Evolutionary conservation across 176 grass and related monocot genomes (phyloP), one percentile per base, ranked within the genome.

Genomic region (Alloteropsis semialata): DNA sequence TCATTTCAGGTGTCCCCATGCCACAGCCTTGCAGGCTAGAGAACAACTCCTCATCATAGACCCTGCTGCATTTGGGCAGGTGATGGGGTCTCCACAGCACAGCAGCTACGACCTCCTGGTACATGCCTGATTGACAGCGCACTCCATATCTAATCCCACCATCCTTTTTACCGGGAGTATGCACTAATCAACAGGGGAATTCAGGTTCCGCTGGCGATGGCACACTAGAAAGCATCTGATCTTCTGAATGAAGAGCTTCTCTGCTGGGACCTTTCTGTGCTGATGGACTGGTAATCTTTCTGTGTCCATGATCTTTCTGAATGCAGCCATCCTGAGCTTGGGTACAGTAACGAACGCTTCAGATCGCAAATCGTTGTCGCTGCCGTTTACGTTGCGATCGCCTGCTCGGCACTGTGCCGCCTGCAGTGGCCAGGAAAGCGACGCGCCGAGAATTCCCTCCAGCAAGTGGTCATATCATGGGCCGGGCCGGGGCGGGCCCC

Each of bases 1-100:
- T 64, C 28, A 34, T 49, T 78, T 48, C 58, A 78, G 76, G 58
- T 63, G 58, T 46, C 39, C 56, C 56, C 75, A 77, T 77, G 75
- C 9, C 39, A 15, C 25, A 45, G 17, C 38, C 38, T 77, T 62
- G 38, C 75, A 45, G 57, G 59, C 22, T 55, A 25, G 55, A 18
- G 38, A 44, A 8, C 49, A 2, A 10, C 16, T 60, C n/a, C n/a
- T 43, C 44, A 44, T 32, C 39, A 19, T 10, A 33, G 17, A 62
- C 55, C 17, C 38, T 21, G 57, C 25, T 78, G 57, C 25, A 46
- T 46, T 63, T 13, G 25, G 30, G 19, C 46, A 43, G 65, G 12
- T 69, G 37, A 25, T n/a, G 5, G 10, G 5, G 55, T 25, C 55
- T n/a, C 2, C 54, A 57, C n/a, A 57, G 53, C 54, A 57, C n/a